Percentiles rank a stretch among this genome's conserved stretches.
phyloP scores from a whole-genome alignment of 768 basidiomycete species.

The Suillus tomentosus region DNA sequence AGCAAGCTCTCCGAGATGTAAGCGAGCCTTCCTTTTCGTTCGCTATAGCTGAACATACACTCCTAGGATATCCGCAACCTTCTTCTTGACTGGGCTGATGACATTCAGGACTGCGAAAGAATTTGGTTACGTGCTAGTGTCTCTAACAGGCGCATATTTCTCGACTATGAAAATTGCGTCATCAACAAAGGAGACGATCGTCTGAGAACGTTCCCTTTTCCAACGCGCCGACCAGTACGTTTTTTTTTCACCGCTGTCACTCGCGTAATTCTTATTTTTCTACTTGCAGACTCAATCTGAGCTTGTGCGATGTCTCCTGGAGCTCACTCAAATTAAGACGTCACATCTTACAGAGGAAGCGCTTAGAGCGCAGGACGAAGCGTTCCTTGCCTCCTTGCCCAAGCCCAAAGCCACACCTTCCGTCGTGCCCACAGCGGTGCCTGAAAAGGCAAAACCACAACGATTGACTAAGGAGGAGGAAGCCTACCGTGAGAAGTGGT shows the following conservation, averaged over 20 bases:
- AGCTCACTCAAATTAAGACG: conserved; percentile 82
- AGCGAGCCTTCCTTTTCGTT: conserved; percentile 24
- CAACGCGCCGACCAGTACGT: conserved; percentile 90
- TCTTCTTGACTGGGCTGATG: conserved; percentile 83
- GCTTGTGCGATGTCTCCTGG: conserved; percentile 80
- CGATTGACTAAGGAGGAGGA: conserved; percentile 85
- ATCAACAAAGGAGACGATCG: conserved; percentile 81
- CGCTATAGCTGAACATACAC: conserved; percentile 3
- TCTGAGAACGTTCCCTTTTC: conserved; percentile 91
- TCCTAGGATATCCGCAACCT: conserved; percentile 84
- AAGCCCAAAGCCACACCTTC: conserved; percentile 65
- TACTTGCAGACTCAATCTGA: conserved; percentile 81
- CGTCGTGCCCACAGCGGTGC: conserved; percentile 35
- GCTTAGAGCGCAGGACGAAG: conserved; percentile 84
- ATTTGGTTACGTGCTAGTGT: conserved; percentile 92
- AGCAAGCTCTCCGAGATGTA: conserved; percentile 88
- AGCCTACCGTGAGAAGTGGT: conserved; percentile 75
- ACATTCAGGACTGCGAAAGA: conserved; percentile 81
- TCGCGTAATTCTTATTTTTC: background rate
- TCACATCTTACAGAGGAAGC: conserved; percentile 86
- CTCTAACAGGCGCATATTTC: conserved; percentile 85
- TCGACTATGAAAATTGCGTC: conserved; percentile 82
- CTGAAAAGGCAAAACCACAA: conserved; percentile 50
- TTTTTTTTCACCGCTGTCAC: conserved; percentile 1
- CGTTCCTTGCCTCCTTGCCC: conserved; percentile 85